Evolutionary conservation across 176 grass and related monocot species (phyloP).

Genomic region (barley (Hordeum vulgare)): MorexV3_pseudomolecules_assembly NC_058522.1:578443885-578444384

Average conservation of each 20-base stretch:
- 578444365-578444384: constrained; percentile 98
- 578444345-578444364: constrained; percentile 67
- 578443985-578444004: neutral
- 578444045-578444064: neutral
- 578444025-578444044: neutral
- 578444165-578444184: neutral
- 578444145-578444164: neutral
- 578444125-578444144: neutral
- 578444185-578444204: too few species aligned
- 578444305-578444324: constrained; percentile 95
- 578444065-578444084: neutral
- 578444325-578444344: constrained; percentile 66
- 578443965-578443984: neutral
- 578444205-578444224: neutral
- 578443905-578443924: neutral
- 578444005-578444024: neutral
- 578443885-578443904: neutral
- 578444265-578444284: too few species aligned
- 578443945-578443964: neutral
- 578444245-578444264: neutral
- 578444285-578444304: neutral
- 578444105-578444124: neutral
- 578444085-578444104: neutral
- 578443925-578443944: neutral
- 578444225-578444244: neutral